phyloP scores from a whole-genome alignment of 2,329 filamentous ascomycete genomes.

The Pseudonectria foliicola region DNA sequence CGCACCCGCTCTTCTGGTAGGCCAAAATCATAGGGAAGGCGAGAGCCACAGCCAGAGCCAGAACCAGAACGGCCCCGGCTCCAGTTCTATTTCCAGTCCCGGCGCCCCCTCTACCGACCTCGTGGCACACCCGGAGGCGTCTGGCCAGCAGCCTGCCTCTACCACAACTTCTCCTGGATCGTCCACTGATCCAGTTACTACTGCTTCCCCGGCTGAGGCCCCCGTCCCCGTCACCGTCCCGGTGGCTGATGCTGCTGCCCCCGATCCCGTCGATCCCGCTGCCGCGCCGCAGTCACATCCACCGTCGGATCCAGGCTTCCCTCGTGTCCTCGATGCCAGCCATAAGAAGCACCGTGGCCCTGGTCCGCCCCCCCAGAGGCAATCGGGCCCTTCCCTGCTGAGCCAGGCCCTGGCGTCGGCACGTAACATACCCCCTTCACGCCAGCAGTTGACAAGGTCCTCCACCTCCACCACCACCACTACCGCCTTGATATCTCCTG shows the following conservation, averaged over 20 bases:
- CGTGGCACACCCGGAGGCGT: slow-evolving; percentile 9
- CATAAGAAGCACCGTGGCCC: slow-evolving; percentile 41
- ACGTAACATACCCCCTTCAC: slow-evolving; percentile 37
- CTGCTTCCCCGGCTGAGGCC: slow-evolving; percentile 14
- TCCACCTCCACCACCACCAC: slow-evolving; percentile 4
- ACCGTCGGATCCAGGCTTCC: not conserved
- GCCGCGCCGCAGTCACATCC: slow-evolving; percentile 2
- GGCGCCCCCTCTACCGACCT: slow-evolving; percentile 3
- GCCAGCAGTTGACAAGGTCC: slow-evolving; percentile 7
- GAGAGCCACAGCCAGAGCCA: too few relatives aligned
- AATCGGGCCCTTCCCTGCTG: slow-evolving; percentile 47
- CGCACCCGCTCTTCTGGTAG: slow-evolving; percentile 42
- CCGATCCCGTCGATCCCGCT: slow-evolving; percentile 19
- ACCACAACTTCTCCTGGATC: not conserved
- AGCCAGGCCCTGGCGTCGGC: slow-evolving; percentile 53
- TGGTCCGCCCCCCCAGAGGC: slow-evolving; percentile 29
- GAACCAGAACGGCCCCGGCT: too few relatives aligned
- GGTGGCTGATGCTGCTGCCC: slow-evolving; percentile 17
- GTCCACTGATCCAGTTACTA: slow-evolving; percentile 9
- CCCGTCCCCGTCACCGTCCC: slow-evolving; percentile 19
- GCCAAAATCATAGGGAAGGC: too few relatives aligned
- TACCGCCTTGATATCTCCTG: slow-evolving; percentile 1
- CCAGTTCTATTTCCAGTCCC: too few relatives aligned
- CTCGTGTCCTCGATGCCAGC: slow-evolving; percentile 8
- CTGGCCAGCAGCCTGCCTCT: slow-evolving; percentile 9